Percentiles rank a stretch among this genome's conserved stretches.
Evolutionary conservation across 352 stramenopile species (phyloP).

Genomic region (Phytophthora nicotianae): DNA sequence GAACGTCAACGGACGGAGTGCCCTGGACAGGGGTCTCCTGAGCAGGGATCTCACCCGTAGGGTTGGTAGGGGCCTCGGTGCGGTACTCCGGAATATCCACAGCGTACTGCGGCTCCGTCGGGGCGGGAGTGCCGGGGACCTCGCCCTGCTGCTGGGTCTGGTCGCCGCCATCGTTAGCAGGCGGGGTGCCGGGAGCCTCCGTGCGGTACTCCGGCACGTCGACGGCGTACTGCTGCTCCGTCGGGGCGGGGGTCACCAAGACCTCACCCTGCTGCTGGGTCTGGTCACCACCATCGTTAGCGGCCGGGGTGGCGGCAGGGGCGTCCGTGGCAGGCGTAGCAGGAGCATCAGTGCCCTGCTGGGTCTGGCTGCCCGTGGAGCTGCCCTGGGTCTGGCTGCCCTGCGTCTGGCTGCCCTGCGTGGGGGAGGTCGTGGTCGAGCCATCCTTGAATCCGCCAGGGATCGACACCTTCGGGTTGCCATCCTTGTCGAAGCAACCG

Average conservation of each 20-base stretch:
- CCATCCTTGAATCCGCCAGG: slow-evolving; percentile 15
- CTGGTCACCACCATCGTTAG: slow-evolving; percentile 16
- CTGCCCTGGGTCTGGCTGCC: slow-evolving; percentile 12
- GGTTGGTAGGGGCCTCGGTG: slow-evolving; percentile 9
- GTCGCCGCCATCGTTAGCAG: slow-evolving; percentile 12
- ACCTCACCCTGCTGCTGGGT: slow-evolving; percentile 15
- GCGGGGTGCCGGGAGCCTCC: background rate
- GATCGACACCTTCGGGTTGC: slow-evolving; percentile 44
- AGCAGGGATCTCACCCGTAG: slow-evolving; percentile 11
- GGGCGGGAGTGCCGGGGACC: background rate
- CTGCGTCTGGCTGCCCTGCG: slow-evolving; percentile 11
- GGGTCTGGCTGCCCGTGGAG: slow-evolving; percentile 3
- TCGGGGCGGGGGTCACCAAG: slow-evolving; percentile 6
- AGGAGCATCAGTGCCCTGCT: slow-evolving; percentile 7
- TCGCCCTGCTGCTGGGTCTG: slow-evolving; percentile 19
- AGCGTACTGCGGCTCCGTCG: slow-evolving; percentile 12
- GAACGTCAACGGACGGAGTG: slow-evolving; percentile 11
- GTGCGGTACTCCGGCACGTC: slow-evolving; percentile 14
- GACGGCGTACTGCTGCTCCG: slow-evolving; percentile 14
- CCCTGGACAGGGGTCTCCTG: slow-evolving; percentile 12
- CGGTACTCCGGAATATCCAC: slow-evolving; percentile 15
- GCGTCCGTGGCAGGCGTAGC: background rate
- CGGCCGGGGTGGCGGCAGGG: background rate
- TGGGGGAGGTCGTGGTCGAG: slow-evolving; percentile 1
- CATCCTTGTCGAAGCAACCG: slow-evolving; percentile 44